Percentiles rank a stretch among this genome's conserved stretches.
Evolutionary conservation across 2,329 filamentous ascomycete genomes (phyloP).

Genomic region (Alternaria solani): DNA sequence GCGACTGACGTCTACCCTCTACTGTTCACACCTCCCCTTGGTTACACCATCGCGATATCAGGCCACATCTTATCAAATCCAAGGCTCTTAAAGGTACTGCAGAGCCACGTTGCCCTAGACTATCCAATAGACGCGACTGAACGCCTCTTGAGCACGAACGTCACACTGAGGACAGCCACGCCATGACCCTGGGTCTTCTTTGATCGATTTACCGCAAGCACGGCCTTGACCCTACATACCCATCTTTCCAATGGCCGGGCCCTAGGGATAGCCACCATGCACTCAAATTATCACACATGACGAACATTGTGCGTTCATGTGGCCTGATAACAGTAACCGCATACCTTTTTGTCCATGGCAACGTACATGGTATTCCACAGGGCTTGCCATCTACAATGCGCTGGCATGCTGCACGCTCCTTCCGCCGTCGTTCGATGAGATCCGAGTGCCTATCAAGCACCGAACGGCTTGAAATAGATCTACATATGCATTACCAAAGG

Average conservation of each 20-base stretch:
- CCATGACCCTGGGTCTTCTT: background rate
- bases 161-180: background rate
- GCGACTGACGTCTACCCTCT: background rate
- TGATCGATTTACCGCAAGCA: background rate
- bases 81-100: background rate
- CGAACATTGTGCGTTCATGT: background rate
- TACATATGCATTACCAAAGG: background rate
- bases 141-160: slow-evolving; percentile 1
- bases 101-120: slow-evolving; percentile 4
- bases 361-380: background rate
- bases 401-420: slow-evolving; percentile 8
- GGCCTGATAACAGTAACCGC: background rate
- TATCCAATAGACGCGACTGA: background rate
- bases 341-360: background rate
- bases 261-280: background rate
- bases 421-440: background rate
- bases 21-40: background rate
- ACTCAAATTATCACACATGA: background rate
- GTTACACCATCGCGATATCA: background rate
- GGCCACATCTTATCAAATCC: background rate
- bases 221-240: background rate
- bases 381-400: background rate
- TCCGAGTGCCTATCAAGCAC: background rate
- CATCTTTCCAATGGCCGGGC: background rate
- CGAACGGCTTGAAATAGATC: background rate